These are phyloP conservation scores for Exophiala mesophila DNA, from an alignment of 2,329 filamentous ascomycete species.

Conservation along the genomic window DNA sequence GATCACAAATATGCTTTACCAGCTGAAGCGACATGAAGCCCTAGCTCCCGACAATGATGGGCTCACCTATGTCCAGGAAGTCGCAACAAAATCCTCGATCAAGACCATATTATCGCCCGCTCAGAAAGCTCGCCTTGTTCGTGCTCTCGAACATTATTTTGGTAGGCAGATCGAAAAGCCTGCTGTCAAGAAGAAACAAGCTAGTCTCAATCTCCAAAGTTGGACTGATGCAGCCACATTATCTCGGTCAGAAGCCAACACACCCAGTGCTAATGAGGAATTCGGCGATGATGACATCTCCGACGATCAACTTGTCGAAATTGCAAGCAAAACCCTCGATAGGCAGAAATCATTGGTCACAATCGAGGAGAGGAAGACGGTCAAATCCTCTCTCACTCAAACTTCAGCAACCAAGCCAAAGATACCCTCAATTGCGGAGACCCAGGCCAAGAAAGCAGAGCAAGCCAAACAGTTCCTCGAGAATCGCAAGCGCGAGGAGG, in stretches of 20 bases:
- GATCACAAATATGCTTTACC: slow-evolving; percentile 75
- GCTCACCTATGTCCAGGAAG: slow-evolving; percentile 55
- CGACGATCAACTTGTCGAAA: slow-evolving; percentile 30
- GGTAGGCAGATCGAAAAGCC: slow-evolving; percentile 41
- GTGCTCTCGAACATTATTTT: slow-evolving; percentile 53
- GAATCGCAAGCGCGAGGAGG: slow-evolving; percentile 68
- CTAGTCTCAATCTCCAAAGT: slow-evolving; percentile 32
- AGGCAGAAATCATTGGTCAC: slow-evolving; percentile 11
- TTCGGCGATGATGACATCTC: slow-evolving; percentile 37
- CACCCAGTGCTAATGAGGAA: slow-evolving; percentile 33
- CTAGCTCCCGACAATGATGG: slow-evolving; percentile 60
- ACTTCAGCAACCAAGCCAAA: slow-evolving; percentile 14
- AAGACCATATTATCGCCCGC: slow-evolving; percentile 75
- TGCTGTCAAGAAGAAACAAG: slow-evolving; percentile 41
- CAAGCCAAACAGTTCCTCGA: slow-evolving; percentile 60
- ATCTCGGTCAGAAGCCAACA: slow-evolving; percentile 13
- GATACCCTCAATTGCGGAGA: slow-evolving; percentile 25
- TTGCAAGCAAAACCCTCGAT: slow-evolving; percentile 22
- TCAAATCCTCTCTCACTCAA: slow-evolving; percentile 12
- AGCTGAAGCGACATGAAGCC: slow-evolving; percentile 51
- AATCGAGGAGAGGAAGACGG: slow-evolving; percentile 20
- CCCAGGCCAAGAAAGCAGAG: slow-evolving; percentile 26
- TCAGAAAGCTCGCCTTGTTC: slow-evolving; percentile 76
- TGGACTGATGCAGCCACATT: slow-evolving; percentile 21
- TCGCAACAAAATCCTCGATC: slow-evolving; percentile 46